Evolutionary conservation across 1,284 basidiomycete species (phyloP), one percentile per base, ranked within the genome.

Genomic region (Waitea zeae): DNA sequence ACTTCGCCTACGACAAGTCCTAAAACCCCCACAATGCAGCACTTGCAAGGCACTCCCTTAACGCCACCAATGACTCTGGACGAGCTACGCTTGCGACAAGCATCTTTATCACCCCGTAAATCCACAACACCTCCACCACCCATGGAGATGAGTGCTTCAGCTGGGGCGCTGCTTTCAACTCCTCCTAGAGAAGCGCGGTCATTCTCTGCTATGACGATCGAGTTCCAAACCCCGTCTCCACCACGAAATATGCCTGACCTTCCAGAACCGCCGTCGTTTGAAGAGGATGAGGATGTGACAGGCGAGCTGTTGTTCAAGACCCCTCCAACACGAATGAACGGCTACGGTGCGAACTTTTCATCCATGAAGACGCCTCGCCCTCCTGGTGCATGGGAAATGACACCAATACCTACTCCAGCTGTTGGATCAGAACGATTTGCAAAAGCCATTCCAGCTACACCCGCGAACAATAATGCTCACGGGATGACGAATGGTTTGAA

Each of bases 351-450:
- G 15, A 45, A 42, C 4, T 43, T 54, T 12, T 62, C 61, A 1
- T 40, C 53, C 17, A 51, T 58, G 42, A 75, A 75, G 51, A 78
- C 73, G n/a, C 73, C 73, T 1, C 62, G 58, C 42, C 70, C 72
- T 12, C 77, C 77, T 20, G 78, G 79, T 18, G 74, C 63, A 27
- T 82, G 76, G 77, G 48, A 58, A n/a, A 49, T 59, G 11, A 78
- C 74, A 5, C 74, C 76, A 19, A 52, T 57, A 2, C 60, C 58
- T 30, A 44, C 46, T 5, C 29, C 44, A 44, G 12, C 46, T 46
- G 17, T 46, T 48, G 13, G 42, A 42, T 4, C 22, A 7, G 22
- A 7, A n/a, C n/a, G 7, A 7, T 7, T n/a, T 7, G 6, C 11
- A 7, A 7, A 7, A 14, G 7, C 9, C 29, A 14, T 11, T 6